phyloP scores from a whole-genome alignment of 768 basidiomycete genomes.

The Paxillus involutus region DNA sequence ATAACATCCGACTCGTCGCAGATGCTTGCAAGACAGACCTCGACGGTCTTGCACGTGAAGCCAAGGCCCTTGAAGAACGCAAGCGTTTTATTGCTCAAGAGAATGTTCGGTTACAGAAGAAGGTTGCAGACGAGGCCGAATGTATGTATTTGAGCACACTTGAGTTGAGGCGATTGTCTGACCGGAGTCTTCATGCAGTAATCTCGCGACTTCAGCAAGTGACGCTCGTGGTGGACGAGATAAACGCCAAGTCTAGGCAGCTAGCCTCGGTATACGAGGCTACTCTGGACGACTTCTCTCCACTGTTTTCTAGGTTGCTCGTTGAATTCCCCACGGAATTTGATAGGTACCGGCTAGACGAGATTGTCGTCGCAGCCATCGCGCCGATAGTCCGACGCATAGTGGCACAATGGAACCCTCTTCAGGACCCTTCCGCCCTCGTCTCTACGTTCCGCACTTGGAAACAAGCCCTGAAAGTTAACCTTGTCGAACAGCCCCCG shows the following conservation, averaged over 20 bases:
- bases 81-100: constrained; percentile 73
- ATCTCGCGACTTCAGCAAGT: constrained; percentile 78
- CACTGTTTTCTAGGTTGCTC: constrained; percentile 70
- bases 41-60: constrained; percentile 88
- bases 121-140: constrained; percentile 74
- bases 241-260: constrained; percentile 64
- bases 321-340: constrained; percentile 73
- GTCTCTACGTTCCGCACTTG: constrained; percentile 67
- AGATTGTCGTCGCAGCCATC: constrained; percentile 91
- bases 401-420: constrained; percentile 78
- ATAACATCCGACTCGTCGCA: constrained; percentile 87
- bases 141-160: constrained; percentile 42
- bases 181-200: constrained; percentile 43
- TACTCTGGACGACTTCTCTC: constrained; percentile 71
- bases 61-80: constrained; percentile 75
- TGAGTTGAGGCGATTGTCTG: constrained; percentile 2
- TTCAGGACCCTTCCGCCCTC: constrained; percentile 70
- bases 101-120: constrained; percentile 65
- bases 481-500: constrained; percentile 41
- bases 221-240: constrained; percentile 70
- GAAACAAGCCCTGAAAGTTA: constrained; percentile 67
- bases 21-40: constrained; percentile 83
- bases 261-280: constrained; percentile 65
- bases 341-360: constrained; percentile 77
- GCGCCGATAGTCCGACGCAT: constrained; percentile 75